phyloP scores from a whole-genome alignment of 257 asterid genomes.

The Solanum microdontum region DNA sequence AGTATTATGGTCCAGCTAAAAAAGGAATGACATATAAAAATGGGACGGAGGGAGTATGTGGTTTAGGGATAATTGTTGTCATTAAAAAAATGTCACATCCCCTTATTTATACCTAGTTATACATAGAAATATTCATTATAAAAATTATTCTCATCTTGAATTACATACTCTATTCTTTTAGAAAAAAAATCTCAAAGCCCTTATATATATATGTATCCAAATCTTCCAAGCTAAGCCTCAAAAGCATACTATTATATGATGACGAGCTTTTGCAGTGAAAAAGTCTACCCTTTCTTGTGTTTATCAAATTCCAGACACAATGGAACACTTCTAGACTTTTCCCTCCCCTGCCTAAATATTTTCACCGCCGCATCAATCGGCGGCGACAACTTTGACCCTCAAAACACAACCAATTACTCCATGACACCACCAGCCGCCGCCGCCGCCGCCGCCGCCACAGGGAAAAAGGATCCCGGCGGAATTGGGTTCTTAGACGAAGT shows the following conservation, averaged over 20 bases:
- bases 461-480: constrained; percentile 15
- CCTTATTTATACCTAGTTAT: not conserved
- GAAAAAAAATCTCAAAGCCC: not conserved
- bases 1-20: too few species aligned
- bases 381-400: not conserved
- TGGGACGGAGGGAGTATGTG: not conserved
- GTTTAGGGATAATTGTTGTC: not conserved
- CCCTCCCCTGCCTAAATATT: not conserved
- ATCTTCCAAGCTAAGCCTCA: not conserved
- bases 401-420: not conserved
- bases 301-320: not conserved
- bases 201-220: not conserved
- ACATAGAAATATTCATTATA: not conserved
- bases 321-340: not conserved
- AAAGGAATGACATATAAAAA: too few species aligned
- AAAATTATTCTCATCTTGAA: not conserved
- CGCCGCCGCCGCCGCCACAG: not conserved
- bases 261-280: constrained; percentile 9
- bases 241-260: not conserved
- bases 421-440: not conserved
- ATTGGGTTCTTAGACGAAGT: constrained; percentile 18
- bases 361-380: not conserved
- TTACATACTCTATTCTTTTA: not conserved
- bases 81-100: not conserved
- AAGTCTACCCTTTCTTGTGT: not conserved